Conservation (phyloP, 176 grass and related monocot species). For the Paspalum vaginatum region DNA sequence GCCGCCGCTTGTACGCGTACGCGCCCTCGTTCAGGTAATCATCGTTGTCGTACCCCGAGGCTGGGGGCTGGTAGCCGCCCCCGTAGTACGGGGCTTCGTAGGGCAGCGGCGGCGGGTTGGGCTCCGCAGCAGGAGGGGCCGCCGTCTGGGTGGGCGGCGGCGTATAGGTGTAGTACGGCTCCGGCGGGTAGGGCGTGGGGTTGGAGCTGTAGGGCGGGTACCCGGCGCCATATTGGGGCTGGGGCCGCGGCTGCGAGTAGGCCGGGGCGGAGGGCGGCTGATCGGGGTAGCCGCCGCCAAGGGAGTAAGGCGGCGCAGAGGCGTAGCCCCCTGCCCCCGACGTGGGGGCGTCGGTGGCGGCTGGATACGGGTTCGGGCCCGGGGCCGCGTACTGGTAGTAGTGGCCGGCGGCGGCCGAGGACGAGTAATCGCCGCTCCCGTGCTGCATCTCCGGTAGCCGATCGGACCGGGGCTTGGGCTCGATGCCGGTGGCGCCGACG, state of each 20-base stretch:
- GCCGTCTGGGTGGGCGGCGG: constrained; percentile 42
- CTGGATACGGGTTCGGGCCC: constrained; percentile 27
- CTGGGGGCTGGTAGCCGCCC: constrained; percentile 52
- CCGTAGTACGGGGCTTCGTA: constrained; percentile 63
- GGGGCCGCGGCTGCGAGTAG: constrained; percentile 41
- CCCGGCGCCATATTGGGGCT: constrained; percentile 36
- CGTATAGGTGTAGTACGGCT: constrained; percentile 59
- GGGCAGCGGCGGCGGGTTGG: constrained; percentile 35
- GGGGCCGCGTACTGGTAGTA: constrained; percentile 68
- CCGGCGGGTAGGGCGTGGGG: constrained; percentile 52
- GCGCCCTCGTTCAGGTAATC: constrained; percentile 68
- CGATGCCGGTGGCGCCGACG: neutral
- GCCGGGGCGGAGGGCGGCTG: constrained; percentile 43
- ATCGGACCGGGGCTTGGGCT: neutral
- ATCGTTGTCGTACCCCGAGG: constrained; percentile 40
- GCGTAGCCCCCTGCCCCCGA: constrained; percentile 47
- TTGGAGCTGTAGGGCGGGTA: constrained; percentile 59
- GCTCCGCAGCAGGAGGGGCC: constrained; percentile 39
- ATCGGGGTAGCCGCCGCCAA: constrained; percentile 46
- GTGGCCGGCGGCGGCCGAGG: constrained; percentile 46
- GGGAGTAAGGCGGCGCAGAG: constrained; percentile 72
- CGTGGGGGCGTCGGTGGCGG: constrained; percentile 39
- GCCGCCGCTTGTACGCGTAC: constrained; percentile 66
- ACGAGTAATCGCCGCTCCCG: constrained; percentile 60
- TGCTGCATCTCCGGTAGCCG: constrained; percentile 53